These are phyloP conservation scores for Cryptococcus hybrid DNA, from an alignment of 1,284 basidiomycete species.

Conservation along the genomic window DNA sequence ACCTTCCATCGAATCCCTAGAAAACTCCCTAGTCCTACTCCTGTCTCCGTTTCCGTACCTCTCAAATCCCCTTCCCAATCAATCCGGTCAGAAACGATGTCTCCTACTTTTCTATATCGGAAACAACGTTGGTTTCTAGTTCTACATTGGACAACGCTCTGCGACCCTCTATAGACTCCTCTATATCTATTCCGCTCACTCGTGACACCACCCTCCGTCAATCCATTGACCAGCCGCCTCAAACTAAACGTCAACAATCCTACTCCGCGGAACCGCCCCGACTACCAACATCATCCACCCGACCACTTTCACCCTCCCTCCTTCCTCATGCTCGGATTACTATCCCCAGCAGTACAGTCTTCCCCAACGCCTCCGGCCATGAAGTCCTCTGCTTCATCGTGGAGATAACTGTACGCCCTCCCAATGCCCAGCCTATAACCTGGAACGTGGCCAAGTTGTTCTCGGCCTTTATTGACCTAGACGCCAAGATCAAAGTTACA, in stretches of 20 bases:
- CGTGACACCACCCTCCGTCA: not conserved
- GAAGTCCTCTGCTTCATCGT: conserved; percentile 50
- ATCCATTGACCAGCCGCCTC: not conserved
- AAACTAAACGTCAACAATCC: not conserved
- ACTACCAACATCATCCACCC: too few relatives aligned
- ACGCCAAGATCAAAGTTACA: conserved; percentile 59
- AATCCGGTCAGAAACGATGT: not conserved
- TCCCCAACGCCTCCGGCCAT: conserved; percentile 42
- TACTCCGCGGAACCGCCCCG: not conserved
- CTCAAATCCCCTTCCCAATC: not conserved
- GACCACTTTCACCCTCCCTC: conserved; percentile 28
- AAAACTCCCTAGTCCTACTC: conserved; percentile 6
- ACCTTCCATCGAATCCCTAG: not conserved
- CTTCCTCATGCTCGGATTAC: conserved; percentile 43
- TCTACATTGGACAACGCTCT: not conserved
- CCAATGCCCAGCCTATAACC: conserved; percentile 52
- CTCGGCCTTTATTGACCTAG: conserved; percentile 82
- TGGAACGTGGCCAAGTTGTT: conserved; percentile 96
- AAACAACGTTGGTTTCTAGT: not conserved
- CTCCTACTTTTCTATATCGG: not conserved
- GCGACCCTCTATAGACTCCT: conserved; percentile 1
- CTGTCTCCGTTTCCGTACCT: conserved; percentile 2
- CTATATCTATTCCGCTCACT: not conserved
- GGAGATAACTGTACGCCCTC: conserved; percentile 39
- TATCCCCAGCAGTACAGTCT: conserved; percentile 45